These are phyloP conservation scores for Aspergillus fischeri DNA, from an alignment of 2,329 filamentous ascomycete genomes.

Conservation along the genomic window DNA sequence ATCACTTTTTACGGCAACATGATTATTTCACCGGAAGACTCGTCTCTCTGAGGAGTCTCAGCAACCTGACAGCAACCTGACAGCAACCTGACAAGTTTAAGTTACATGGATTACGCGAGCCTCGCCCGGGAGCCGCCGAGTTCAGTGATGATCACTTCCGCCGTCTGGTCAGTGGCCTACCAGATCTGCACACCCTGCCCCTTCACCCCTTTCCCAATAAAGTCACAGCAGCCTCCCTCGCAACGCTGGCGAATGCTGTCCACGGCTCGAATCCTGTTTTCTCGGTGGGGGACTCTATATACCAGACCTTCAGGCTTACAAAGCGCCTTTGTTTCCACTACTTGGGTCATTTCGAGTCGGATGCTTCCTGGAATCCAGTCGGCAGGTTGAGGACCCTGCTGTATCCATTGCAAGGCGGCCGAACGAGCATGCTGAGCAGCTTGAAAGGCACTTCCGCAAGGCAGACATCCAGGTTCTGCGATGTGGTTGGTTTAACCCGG, in stretches of 20 bases:
- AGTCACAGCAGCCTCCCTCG: neutral
- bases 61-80: no score
- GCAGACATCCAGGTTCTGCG: neutral
- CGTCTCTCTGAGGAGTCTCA: no score
- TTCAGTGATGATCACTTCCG: no score
- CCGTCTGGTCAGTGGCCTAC: no score
- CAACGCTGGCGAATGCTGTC: neutral
- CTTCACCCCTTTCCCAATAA: no score
- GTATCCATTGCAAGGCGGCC: neutral
- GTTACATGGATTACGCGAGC: no score
- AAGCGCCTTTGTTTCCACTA: neutral
- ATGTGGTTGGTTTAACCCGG: fast-evolving
- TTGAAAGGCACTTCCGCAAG: neutral
- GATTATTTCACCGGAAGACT: no score
- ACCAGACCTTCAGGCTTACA: neutral
- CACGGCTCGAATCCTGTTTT: neutral
- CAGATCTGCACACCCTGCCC: no score
- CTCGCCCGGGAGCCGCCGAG: no score
- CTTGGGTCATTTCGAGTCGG: neutral
- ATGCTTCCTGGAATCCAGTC: neutral
- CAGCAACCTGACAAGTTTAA: no score
- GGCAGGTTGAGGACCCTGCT: neutral
- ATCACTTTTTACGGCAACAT: no score
- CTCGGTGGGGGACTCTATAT: fast-evolving
- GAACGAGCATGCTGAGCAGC: neutral